These are phyloP conservation scores for Cronartium quercuum DNA, from an alignment of 1,284 basidiomycete species.

Conservation along the genomic window DNA sequence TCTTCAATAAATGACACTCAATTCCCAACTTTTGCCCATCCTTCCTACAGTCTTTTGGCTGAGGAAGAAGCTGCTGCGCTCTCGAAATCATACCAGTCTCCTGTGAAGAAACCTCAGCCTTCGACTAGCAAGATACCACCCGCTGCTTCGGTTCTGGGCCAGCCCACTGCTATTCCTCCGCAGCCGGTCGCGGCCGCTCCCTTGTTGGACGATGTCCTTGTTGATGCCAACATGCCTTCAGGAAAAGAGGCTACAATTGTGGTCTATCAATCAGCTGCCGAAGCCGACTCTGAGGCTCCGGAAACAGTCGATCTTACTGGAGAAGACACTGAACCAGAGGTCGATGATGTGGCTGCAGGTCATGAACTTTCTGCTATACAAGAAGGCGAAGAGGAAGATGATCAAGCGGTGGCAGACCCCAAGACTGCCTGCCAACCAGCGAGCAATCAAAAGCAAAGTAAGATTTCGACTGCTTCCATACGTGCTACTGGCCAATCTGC, in stretches of 20 bases:
- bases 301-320: neutral
- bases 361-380: slow-evolving; percentile 39
- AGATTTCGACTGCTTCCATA: neutral
- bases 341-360: slow-evolving; percentile 13
- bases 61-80: neutral
- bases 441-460: neutral
- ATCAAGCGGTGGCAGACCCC: neutral
- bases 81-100: neutral
- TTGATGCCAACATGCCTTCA: neutral
- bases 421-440: neutral
- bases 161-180: neutral
- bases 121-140: neutral
- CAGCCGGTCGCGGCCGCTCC: neutral
- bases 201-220: neutral
- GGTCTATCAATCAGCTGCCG: neutral
- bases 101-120: neutral
- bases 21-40: too few relatives aligned
- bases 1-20: neutral
- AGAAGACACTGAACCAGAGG: slow-evolving; percentile 19
- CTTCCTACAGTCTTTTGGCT: neutral
- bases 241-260: neutral
- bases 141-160: neutral
- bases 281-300: neutral
- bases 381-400: slow-evolving; percentile 39
- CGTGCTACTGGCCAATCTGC: neutral